Evolutionary conservation across 805 yeast species (phyloP).

Genomic region (Isabelozyma pseudorhagii): DNA sequence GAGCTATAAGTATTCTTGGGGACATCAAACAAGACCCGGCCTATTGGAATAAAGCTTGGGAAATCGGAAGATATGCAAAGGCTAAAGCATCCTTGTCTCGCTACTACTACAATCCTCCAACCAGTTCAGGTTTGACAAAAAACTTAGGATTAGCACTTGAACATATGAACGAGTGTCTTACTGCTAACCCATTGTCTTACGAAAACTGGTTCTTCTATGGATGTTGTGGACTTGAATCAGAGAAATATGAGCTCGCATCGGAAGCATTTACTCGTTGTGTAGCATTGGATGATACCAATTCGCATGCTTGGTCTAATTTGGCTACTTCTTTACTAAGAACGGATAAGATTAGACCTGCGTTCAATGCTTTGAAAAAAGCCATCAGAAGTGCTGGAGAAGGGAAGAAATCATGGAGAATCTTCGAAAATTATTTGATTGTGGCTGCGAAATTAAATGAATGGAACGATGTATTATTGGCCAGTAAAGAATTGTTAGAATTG

Average conservation of each 20-base stretch:
- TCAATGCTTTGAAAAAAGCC: conserved; percentile 80
- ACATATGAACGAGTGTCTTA: conserved; percentile 73
- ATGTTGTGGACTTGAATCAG: conserved; percentile 76
- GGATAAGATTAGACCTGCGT: conserved; percentile 72
- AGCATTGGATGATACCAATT: conserved; percentile 73
- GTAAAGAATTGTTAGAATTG: conserved; percentile 57
- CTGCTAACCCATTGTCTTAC: conserved; percentile 67
- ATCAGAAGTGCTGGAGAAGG: conserved; percentile 61
- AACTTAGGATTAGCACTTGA: conserved; percentile 53
- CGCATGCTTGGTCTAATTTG: conserved; percentile 88
- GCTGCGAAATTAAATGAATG: conserved; percentile 83
- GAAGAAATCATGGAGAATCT: conserved; percentile 80
- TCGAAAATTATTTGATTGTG: conserved; percentile 82
- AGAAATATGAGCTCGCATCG: conserved; percentile 71
- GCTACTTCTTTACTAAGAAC: conserved; percentile 71
- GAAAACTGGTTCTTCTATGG: conserved; percentile 94
- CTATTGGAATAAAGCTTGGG: conserved; percentile 87
- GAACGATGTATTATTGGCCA: conserved; percentile 81
- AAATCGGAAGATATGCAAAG: conserved; percentile 71
- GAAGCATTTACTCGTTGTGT: conserved; percentile 93
- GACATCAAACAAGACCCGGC: conserved; percentile 75
- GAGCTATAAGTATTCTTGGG: conserved; percentile 82
- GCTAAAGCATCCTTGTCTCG: conserved; percentile 84
- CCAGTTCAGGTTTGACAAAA: conserved; percentile 46
- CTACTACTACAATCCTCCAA: conserved; percentile 66